phyloP scores from a whole-genome alignment of 2,329 filamentous ascomycete genomes.

The Blastomyces parvus region DNA sequence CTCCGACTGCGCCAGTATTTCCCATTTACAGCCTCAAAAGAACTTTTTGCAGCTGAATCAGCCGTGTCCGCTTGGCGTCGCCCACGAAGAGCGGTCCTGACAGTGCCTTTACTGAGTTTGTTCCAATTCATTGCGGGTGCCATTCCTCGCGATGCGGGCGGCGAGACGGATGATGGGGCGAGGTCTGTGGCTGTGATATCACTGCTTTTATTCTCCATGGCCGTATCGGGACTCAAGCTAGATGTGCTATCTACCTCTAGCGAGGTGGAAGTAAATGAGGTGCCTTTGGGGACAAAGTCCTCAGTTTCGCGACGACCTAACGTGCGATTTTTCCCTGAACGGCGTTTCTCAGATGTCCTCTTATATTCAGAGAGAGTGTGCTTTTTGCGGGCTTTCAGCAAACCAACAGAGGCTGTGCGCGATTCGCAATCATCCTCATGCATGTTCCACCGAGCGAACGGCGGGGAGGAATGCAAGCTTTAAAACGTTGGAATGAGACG shows the following conservation, averaged over 20 bases:
- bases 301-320: slow-evolving; percentile 20
- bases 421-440: slow-evolving; percentile 34
- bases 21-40: slow-evolving; percentile 29
- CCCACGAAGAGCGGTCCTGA: slow-evolving; percentile 35
- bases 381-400: slow-evolving; percentile 25
- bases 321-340: slow-evolving; percentile 20
- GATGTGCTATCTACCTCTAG: slow-evolving; percentile 27
- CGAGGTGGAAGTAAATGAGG: slow-evolving; percentile 26
- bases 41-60: neutral
- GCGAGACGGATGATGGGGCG: neutral
- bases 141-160: slow-evolving; percentile 14
- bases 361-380: slow-evolving; percentile 20
- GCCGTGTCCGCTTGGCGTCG: slow-evolving; percentile 17
- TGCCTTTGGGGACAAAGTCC: slow-evolving; percentile 32
- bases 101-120: slow-evolving; percentile 31
- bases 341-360: slow-evolving; percentile 22
- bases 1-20: slow-evolving; percentile 32
- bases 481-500: neutral
- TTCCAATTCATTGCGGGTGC: slow-evolving; percentile 37
- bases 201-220: slow-evolving; percentile 14
- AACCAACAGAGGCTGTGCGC: slow-evolving; percentile 37
- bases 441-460: neutral
- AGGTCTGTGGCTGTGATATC: slow-evolving; percentile 2
- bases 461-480: neutral
- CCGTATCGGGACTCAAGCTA: slow-evolving; percentile 22